A percentile compares a stretch with the other conserved stretches of the same genome.
phyloP scores from a whole-genome alignment of 306 rosid species.

The Ormosia semicastrata region DNA sequence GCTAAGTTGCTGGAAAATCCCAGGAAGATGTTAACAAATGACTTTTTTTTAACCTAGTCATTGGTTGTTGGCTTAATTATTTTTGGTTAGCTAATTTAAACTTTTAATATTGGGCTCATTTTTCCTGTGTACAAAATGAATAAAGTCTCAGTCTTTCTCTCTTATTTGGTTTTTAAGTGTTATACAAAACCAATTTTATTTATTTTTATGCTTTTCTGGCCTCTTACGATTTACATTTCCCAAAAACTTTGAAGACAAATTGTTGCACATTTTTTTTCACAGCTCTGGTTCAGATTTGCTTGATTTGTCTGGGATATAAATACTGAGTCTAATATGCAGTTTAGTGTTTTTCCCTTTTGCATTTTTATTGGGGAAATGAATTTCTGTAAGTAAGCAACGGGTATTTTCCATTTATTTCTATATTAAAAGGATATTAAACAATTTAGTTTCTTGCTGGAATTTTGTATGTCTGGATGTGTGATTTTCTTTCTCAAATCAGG shows the following conservation, averaged over 20 bases:
- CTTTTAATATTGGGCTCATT: background rate
- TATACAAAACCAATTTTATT: background rate
- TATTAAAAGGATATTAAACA: background rate
- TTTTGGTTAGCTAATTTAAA: conserved; percentile 11
- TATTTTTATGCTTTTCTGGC: background rate
- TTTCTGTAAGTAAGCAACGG: background rate
- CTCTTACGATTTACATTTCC: conserved; percentile 1
- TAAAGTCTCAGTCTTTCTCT: conserved; percentile 14
- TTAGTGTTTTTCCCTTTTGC: conserved; percentile 17
- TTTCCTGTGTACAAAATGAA: conserved; percentile 5
- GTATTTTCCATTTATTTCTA: background rate
- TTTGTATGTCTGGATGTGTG: background rate
- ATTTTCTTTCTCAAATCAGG: background rate
- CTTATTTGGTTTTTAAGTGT: conserved; percentile 18
- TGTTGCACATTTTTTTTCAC: conserved; percentile 13
- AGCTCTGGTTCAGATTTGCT: conserved; percentile 8
- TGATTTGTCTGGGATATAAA: conserved; percentile 27
- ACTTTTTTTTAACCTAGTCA: background rate
- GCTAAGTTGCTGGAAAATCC: conserved; percentile 17
- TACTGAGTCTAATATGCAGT: conserved; percentile 16
- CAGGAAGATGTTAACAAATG: conserved; percentile 8
- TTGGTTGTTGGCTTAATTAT: background rate
- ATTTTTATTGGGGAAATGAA: background rate
- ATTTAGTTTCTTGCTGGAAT: conserved; percentile 1
- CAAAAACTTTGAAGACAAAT: conserved; percentile 10